Conservation (phyloP, 805 yeast species). For the Candida pseudoglaebosa region DNA sequence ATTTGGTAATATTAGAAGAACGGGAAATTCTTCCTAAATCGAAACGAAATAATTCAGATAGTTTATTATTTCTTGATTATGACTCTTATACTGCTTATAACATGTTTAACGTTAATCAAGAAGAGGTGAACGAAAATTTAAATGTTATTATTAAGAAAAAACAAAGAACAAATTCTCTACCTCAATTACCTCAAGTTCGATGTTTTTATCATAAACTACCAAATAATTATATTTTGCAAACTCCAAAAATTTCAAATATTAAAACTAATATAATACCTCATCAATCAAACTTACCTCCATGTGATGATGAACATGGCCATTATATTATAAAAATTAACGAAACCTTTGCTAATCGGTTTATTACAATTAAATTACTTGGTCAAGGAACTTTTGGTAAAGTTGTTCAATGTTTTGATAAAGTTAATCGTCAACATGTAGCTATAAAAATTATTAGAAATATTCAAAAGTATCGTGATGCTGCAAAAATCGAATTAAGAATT, state of each 20-base stretch:
- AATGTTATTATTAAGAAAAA: slow-evolving; percentile 20
- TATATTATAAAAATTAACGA: slow-evolving; percentile 59
- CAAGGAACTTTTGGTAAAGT: slow-evolving; percentile 95
- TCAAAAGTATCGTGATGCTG: slow-evolving; percentile 93
- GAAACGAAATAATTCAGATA: slow-evolving; percentile 32
- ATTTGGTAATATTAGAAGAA: slow-evolving; percentile 35
- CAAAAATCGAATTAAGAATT: slow-evolving; percentile 85
- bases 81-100: slow-evolving; percentile 42
- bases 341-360: slow-evolving; percentile 69
- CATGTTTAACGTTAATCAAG: slow-evolving; percentile 39
- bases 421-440: slow-evolving; percentile 64
- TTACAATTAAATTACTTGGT: slow-evolving; percentile 66
- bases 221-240: slow-evolving; percentile 28
- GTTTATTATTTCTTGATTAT: slow-evolving; percentile 29
- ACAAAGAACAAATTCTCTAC: slow-evolving; percentile 40
- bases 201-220: slow-evolving; percentile 40
- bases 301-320: slow-evolving; percentile 73
- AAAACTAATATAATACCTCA: slow-evolving; percentile 38
- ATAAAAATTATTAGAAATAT: slow-evolving; percentile 89
- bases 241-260: slow-evolving; percentile 36
- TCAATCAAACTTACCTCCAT: slow-evolving; percentile 30
- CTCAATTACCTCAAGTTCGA: slow-evolving; percentile 42
- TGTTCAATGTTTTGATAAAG: slow-evolving; percentile 71
- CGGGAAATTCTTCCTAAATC: slow-evolving; percentile 18
- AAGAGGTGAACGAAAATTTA: not conserved